phyloP scores from a whole-genome alignment of 345 rosid genomes.

The Aquilaria sinensis region DNA sequence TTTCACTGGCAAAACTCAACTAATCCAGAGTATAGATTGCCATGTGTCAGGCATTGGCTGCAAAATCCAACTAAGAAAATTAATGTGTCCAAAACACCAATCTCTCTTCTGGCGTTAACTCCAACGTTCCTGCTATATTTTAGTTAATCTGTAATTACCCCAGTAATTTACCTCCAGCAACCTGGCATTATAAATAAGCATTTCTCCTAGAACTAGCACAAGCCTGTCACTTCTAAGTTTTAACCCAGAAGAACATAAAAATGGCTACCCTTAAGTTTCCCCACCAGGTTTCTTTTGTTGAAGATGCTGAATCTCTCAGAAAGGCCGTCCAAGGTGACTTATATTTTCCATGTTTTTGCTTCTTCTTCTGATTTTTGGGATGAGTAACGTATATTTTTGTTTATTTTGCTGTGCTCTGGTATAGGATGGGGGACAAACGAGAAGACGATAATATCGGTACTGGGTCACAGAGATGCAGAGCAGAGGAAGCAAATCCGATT shows the following conservation, averaged over 20 bases:
- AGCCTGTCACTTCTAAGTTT: background rate
- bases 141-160: background rate
- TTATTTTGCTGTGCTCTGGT: background rate
- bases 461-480: conserved; percentile 47
- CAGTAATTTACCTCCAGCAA: background rate
- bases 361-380: background rate
- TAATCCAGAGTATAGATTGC: no score
- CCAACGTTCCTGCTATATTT: background rate
- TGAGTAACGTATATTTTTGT: background rate
- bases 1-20: no score
- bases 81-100: background rate
- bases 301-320: conserved; percentile 38
- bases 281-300: conserved; percentile 22
- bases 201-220: background rate
- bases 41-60: no score
- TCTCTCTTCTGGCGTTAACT: conserved; percentile 5
- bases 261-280: conserved; percentile 38
- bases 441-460: conserved; percentile 34
- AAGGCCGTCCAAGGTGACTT: conserved; percentile 34
- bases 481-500: conserved; percentile 48
- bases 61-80: no score
- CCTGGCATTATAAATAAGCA: background rate
- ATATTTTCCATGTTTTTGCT: background rate
- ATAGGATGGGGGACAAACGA: conserved; percentile 56
- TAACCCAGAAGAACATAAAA: background rate